phyloP scores from a whole-genome alignment of 306 rosid genomes.

The Cucumis sativus region DNA sequence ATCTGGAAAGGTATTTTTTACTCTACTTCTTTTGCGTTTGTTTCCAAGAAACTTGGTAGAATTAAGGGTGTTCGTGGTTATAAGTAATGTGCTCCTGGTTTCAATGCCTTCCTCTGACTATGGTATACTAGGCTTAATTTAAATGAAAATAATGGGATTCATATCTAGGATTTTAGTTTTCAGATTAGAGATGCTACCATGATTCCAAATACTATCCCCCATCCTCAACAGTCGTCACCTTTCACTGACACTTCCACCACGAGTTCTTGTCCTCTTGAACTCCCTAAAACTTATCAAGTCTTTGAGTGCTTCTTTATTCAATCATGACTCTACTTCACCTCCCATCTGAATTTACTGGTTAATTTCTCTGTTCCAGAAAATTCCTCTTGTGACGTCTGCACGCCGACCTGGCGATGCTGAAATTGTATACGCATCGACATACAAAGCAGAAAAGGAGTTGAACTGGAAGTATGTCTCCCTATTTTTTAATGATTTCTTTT shows the following conservation, averaged over 20 bases:
- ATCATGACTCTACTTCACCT: not conserved
- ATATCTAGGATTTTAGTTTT: not conserved
- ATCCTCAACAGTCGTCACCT: not conserved
- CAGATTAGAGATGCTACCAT: not conserved
- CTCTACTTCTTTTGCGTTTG: not conserved
- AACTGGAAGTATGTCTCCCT: conserved; percentile 76
- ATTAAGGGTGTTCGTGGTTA: not conserved
- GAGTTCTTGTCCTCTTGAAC: not conserved
- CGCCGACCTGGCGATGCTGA: conserved; percentile 94
- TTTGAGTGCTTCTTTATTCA: not conserved
- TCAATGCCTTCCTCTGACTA: not conserved
- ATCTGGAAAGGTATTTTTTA: conserved; percentile 56
- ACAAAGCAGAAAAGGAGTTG: conserved; percentile 76
- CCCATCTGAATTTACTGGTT: not conserved
- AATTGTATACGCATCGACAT: conserved; percentile 79
- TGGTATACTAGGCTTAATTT: not conserved
- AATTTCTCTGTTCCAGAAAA: conserved; percentile 39
- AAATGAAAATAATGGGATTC: not conserved
- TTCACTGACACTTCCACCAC: not conserved
- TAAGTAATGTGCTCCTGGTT: not conserved
- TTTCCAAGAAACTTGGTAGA: not conserved
- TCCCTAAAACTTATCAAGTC: not conserved
- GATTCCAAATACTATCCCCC: not conserved
- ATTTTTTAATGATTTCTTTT: not conserved
- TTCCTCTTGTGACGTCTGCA: conserved; percentile 66